Evolutionary conservation across 345 rosid species (phyloP).

Genomic region (Limnanthes douglasii): DNA sequence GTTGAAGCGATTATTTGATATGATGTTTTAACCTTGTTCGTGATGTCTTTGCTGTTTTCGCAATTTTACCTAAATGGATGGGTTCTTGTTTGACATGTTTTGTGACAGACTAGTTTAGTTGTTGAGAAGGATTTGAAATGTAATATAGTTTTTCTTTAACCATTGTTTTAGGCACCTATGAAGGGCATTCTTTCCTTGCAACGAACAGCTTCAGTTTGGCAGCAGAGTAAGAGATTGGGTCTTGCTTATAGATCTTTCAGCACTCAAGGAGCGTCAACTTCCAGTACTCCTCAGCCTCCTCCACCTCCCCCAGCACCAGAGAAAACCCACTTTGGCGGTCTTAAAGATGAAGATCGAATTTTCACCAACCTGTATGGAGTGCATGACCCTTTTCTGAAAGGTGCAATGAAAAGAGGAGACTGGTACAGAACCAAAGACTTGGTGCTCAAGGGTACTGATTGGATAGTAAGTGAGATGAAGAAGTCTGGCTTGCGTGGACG

Average conservation of each 20-base stretch:
- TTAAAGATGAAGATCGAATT: slow-evolving; percentile 91
- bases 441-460: slow-evolving; percentile 92
- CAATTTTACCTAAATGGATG: too few species aligned
- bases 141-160: too few species aligned
- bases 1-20: too few species aligned
- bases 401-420: slow-evolving; percentile 93
- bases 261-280: slow-evolving; percentile 61
- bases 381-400: slow-evolving; percentile 91
- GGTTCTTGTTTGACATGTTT: too few species aligned
- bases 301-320: slow-evolving; percentile 92
- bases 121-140: too few species aligned
- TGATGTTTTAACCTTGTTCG: too few species aligned
- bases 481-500: slow-evolving; percentile 97
- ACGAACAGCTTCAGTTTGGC: slow-evolving; percentile 30
- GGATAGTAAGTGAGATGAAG: slow-evolving; percentile 91
- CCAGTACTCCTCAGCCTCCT: slow-evolving; percentile 55
- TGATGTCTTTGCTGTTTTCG: too few species aligned
- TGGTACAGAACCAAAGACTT: slow-evolving; percentile 94
- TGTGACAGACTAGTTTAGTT: too few species aligned
- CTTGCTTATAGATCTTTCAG: slow-evolving; percentile 45
- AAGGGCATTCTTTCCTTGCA: slow-evolving; percentile 59
- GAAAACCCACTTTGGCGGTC: slow-evolving; percentile 93
- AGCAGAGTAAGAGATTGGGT: slow-evolving; percentile 25
- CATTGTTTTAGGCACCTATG: slow-evolving; percentile 64
- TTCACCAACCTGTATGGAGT: slow-evolving; percentile 85